Evolutionary conservation across 2,329 filamentous ascomycete species (phyloP).

Genomic region (Chaetomiaceae sp.): DNA sequence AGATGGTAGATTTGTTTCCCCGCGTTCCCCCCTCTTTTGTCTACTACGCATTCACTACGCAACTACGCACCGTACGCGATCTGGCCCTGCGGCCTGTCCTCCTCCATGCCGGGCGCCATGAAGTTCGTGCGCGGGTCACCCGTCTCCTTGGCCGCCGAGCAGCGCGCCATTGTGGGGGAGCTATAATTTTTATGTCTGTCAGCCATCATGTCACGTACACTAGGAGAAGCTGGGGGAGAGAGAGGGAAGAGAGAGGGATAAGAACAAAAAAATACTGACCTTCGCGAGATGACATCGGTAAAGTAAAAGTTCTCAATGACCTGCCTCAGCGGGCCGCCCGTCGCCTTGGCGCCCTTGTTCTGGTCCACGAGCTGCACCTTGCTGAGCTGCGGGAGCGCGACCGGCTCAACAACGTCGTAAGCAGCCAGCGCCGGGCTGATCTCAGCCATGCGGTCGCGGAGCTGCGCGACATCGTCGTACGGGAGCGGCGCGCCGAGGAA

Average conservation of each 20-base stretch:
- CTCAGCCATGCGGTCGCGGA: slow-evolving; percentile 91
- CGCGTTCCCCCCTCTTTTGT: slow-evolving; percentile 3
- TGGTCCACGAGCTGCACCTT: slow-evolving; percentile 94
- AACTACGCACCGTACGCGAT: slow-evolving; percentile 56
- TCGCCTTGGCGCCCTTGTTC: slow-evolving; percentile 81
- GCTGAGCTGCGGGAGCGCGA: slow-evolving; percentile 68
- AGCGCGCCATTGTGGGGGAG: slow-evolving; percentile 97
- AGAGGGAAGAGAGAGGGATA: background rate
- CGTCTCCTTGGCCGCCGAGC: slow-evolving; percentile 84
- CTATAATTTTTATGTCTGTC: slow-evolving; percentile 43
- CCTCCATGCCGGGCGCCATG: slow-evolving; percentile 66
- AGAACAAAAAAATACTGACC: slow-evolving; percentile 58
- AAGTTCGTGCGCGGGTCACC: slow-evolving; percentile 74
- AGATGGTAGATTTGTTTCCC: no score
- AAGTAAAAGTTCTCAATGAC: slow-evolving; percentile 97
- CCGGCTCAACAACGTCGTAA: slow-evolving; percentile 87
- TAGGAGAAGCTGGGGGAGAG: background rate
- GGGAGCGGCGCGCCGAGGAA: slow-evolving; percentile 82
- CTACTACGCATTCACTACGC: no score
- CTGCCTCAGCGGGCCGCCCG: slow-evolving; percentile 70
- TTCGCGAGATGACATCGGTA: slow-evolving; percentile 94
- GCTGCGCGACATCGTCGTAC: slow-evolving; percentile 85
- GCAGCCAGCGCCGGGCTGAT: slow-evolving; percentile 84
- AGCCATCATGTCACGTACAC: background rate
- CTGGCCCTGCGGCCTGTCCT: slow-evolving; percentile 58